Percentiles rank a stretch among this genome's conserved stretches.
These are phyloP conservation scores for Fagopyrum tataricum DNA, from an alignment of 148 eudicot genomes.

Conservation along the genomic window DNA sequence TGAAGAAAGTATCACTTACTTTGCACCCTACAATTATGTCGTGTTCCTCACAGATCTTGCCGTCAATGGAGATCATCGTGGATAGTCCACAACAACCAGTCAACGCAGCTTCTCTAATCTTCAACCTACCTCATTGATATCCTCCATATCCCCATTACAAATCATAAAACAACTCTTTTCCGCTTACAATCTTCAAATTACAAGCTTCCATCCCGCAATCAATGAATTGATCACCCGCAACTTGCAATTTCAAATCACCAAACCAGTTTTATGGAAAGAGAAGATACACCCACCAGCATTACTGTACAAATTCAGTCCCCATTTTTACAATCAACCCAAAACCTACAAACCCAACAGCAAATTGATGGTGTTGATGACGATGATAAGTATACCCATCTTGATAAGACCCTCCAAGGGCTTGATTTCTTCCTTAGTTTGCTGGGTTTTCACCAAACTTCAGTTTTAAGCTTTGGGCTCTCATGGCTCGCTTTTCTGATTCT, in stretches of 20 bases:
- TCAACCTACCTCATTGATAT: background rate
- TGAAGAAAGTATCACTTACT: background rate
- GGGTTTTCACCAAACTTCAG: conserved; percentile 48
- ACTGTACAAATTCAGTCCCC: conserved; percentile 23
- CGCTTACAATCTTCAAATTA: no score
- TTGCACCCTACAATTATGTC: background rate
- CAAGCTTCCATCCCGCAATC: no score
- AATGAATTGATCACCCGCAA: no score
- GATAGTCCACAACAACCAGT: background rate
- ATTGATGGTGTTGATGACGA: conserved; percentile 11
- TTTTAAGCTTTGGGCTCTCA: conserved; percentile 30
- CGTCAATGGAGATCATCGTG: background rate
- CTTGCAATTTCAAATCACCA: no score
- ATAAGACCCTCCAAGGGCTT: conserved; percentile 29
- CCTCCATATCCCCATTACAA: background rate
- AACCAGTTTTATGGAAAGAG: conserved; percentile 19
- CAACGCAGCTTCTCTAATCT: background rate
- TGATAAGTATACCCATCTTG: conserved; percentile 22
- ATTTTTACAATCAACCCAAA: conserved; percentile 21
- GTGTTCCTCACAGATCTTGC: background rate
- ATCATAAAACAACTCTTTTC: background rate
- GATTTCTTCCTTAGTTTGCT: conserved; percentile 34
- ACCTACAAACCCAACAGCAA: background rate
- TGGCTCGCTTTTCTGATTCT: conserved; percentile 42
- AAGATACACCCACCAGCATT: conserved; percentile 2